phyloP scores from a whole-genome alignment of 2,329 filamentous ascomycete species.

The Colletotrichum plurivorum region DNA sequence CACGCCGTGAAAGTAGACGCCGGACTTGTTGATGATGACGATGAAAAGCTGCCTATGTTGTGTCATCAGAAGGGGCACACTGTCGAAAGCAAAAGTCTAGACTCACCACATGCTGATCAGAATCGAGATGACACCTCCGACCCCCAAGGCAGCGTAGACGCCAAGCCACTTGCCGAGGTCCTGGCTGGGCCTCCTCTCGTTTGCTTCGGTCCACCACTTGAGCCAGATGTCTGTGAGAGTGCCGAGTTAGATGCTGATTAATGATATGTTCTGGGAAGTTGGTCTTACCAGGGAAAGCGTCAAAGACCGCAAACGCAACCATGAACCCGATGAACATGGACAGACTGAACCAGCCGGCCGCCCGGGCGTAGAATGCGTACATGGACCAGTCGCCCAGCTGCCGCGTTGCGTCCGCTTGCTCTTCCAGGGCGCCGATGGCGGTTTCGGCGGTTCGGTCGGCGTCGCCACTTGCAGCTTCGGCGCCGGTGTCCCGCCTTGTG shows the following conservation, averaged over 20 bases:
- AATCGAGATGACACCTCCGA: constrained; percentile 23
- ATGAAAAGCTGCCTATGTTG: constrained; percentile 49
- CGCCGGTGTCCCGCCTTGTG: accelerated
- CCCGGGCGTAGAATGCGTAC: constrained; percentile 46
- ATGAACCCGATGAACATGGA: constrained; percentile 43
- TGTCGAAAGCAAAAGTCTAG: background rate
- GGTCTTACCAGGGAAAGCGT: constrained; percentile 44
- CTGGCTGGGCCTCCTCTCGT: constrained; percentile 53
- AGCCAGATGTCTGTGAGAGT: constrained; percentile 56
- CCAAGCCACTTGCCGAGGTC: constrained; percentile 53
- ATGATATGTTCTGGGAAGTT: background rate
- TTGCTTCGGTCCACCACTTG: constrained; percentile 62
- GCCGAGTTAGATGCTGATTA: background rate
- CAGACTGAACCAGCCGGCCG: constrained; percentile 46
- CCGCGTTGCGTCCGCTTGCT: constrained; percentile 31
- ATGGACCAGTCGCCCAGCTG: constrained; percentile 35
- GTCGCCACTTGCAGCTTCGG: background rate
- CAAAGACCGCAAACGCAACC: constrained; percentile 45
- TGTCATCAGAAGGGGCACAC: accelerated
- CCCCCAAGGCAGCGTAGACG: constrained; percentile 47
- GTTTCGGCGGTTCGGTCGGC: background rate
- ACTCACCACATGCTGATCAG: constrained; percentile 30
- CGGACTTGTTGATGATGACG: constrained; percentile 48
- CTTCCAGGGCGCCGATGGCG: constrained; percentile 14
- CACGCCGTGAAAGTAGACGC: constrained; percentile 47